Percentiles rank a stretch among this genome's conserved stretches.
phyloP scores from a whole-genome alignment of 805 yeast species.

The Torulaspora gathmanii region DNA sequence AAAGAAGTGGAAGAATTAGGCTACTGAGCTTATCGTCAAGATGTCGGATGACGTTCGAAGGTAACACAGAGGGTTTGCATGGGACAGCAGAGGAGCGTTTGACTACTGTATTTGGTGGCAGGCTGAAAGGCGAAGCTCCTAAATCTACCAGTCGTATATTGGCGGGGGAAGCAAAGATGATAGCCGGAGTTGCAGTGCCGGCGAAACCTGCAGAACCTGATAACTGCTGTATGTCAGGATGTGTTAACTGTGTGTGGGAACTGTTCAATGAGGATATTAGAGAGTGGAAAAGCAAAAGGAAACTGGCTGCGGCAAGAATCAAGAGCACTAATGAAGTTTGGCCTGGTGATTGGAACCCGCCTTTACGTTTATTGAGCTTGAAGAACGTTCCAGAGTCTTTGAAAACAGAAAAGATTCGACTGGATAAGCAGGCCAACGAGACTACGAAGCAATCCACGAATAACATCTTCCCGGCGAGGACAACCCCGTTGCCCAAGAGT shows the following conservation, averaged over 20 bases:
- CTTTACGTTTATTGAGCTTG: conserved; percentile 39
- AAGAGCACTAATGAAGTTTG: conserved; percentile 45
- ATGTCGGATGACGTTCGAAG: conserved; percentile 34
- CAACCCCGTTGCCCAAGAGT: conserved; percentile 31
- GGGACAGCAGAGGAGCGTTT: conserved; percentile 46
- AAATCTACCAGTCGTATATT: conserved; percentile 36
- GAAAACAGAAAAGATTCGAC: conserved; percentile 26
- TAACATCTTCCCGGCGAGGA: conserved; percentile 35
- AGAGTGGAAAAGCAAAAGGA: conserved; percentile 66
- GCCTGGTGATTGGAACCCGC: conserved; percentile 64
- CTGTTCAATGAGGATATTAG: conserved; percentile 79
- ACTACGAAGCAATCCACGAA: conserved; percentile 22
- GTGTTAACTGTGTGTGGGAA: conserved; percentile 97
- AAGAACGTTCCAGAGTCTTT: conserved; percentile 44
- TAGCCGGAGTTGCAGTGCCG: conserved; percentile 73
- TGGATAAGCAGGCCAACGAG: conserved; percentile 22
- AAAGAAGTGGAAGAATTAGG: not conserved
- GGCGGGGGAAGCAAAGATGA: conserved; percentile 16
- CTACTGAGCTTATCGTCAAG: conserved; percentile 4
- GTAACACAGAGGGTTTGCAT: conserved; percentile 30
- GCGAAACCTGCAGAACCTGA: conserved; percentile 86
- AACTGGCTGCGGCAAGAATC: conserved; percentile 53
- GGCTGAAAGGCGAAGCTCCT: conserved; percentile 50
- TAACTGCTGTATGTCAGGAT: conserved; percentile 96
- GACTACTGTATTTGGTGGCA: conserved; percentile 50